Evolutionary conservation across 2,329 filamentous ascomycete genomes (phyloP).

Genomic region (Sclerotinia minor): DNA sequence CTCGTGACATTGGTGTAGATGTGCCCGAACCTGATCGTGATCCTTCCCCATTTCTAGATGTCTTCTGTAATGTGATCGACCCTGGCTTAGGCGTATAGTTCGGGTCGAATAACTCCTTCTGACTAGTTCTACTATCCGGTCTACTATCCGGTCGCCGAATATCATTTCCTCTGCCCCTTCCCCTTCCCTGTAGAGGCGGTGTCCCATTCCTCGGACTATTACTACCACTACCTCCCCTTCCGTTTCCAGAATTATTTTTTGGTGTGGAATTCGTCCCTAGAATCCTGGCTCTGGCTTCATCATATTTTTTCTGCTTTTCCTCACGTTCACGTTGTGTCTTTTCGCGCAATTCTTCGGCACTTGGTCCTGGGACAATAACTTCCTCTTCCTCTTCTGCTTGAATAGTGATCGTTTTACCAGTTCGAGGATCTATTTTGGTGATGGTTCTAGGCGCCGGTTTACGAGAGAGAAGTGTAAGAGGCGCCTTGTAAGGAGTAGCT

Average conservation of each 20-base stretch:
- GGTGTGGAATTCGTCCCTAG: conserved; percentile 64
- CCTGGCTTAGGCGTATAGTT: conserved; percentile 66
- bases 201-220: conserved; percentile 62
- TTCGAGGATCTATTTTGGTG: conserved; percentile 56
- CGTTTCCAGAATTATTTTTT: conserved; percentile 17
- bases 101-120: conserved; percentile 74
- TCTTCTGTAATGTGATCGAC: conserved; percentile 46
- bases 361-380: conserved; percentile 61
- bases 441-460: conserved; percentile 66
- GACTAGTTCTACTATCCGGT: conserved; percentile 41
- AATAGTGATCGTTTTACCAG: conserved; percentile 50
- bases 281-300: conserved; percentile 83
- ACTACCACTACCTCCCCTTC: conserved; percentile 22
- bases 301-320: conserved; percentile 87
- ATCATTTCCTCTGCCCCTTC: conserved; percentile 47
- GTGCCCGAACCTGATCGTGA: conserved; percentile 46
- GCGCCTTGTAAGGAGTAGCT: conserved; percentile 72
- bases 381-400: conserved; percentile 66
- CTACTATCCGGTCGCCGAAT: conserved; percentile 33
- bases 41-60: conserved; percentile 44
- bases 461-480: conserved; percentile 81
- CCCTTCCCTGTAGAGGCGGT: conserved; percentile 55
- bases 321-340: conserved; percentile 78
- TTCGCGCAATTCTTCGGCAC: conserved; percentile 73
- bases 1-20: conserved; percentile 53